A percentile compares a stretch with the other conserved stretches of the same genome.
Evolutionary conservation across 345 rosid species (phyloP).

Genomic region (Bruguiera sexangula): DNA sequence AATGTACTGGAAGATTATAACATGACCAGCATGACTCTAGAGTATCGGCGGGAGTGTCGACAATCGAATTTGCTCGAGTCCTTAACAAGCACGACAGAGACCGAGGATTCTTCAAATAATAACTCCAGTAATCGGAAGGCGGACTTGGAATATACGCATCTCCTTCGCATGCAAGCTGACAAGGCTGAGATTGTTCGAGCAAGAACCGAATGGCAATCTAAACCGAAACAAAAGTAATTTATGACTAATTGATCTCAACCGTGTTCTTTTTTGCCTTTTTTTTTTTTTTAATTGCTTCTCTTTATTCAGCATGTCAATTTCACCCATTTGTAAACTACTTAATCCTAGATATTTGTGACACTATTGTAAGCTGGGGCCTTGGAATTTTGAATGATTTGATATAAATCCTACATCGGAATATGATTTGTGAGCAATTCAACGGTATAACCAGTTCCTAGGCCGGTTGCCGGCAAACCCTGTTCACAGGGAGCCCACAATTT

Average conservation of each 20-base stretch:
- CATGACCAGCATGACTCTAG: slow-evolving; percentile 23
- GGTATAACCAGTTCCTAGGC: too few species aligned
- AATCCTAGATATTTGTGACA: too few species aligned
- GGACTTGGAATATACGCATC: slow-evolving; percentile 44
- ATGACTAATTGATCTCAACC: background rate
- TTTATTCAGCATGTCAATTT: background rate
- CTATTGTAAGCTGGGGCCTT: too few species aligned
- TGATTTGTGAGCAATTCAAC: too few species aligned
- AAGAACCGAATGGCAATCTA: slow-evolving; percentile 52
- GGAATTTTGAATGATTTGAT: too few species aligned
- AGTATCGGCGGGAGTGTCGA: slow-evolving; percentile 23
- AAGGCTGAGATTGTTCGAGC: slow-evolving; percentile 53
- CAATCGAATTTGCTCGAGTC: slow-evolving; percentile 24
- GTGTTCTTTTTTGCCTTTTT: background rate
- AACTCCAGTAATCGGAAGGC: slow-evolving; percentile 21
- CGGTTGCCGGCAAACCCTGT: too few species aligned
- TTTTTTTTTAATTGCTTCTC: background rate
- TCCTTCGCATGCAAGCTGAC: slow-evolving; percentile 50
- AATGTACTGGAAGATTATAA: slow-evolving; percentile 22
- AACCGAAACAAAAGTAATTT: slow-evolving; percentile 12
- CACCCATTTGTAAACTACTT: too few species aligned
- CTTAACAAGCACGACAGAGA: slow-evolving; percentile 17
- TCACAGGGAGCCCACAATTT: too few species aligned
- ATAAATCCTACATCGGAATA: too few species aligned
- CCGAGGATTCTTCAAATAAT: slow-evolving; percentile 1